These are phyloP conservation scores for Teratosphaeria nubilosa DNA, from an alignment of 2,329 filamentous ascomycete genomes.

Conservation along the genomic window DNA sequence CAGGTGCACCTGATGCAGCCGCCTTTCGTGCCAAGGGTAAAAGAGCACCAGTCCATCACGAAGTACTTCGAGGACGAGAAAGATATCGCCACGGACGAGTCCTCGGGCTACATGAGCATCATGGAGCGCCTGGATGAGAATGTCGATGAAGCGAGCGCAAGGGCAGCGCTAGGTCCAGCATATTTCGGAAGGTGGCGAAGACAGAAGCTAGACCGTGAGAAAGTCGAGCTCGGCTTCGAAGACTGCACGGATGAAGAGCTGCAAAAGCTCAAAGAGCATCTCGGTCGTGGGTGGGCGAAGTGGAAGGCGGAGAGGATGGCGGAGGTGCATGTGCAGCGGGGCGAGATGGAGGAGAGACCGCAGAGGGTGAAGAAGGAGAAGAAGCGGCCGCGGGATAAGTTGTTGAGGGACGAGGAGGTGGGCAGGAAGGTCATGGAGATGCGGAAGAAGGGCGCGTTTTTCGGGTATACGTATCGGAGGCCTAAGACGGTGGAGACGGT, in stretches of 20 bases:
- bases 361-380: slow-evolving; percentile 47
- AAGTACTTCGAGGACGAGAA: slow-evolving; percentile 86
- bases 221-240: slow-evolving; percentile 21
- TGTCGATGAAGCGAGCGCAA: slow-evolving; percentile 5
- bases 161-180: slow-evolving; percentile 8
- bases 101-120: slow-evolving; percentile 16
- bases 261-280: slow-evolving; percentile 22
- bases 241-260: slow-evolving; percentile 19
- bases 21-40: slow-evolving; percentile 69
- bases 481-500: slow-evolving; percentile 15
- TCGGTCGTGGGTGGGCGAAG: slow-evolving; percentile 18
- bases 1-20: slow-evolving; percentile 59
- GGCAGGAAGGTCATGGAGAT: slow-evolving; percentile 63
- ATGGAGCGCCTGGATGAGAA: slow-evolving; percentile 12
- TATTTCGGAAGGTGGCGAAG: slow-evolving; percentile 12
- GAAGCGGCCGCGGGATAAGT: slow-evolving; percentile 72
- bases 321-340: slow-evolving; percentile 14
- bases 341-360: slow-evolving; percentile 2
- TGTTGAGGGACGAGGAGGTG: slow-evolving; percentile 63
- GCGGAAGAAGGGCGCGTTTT: slow-evolving; percentile 71
- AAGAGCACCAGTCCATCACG: slow-evolving; percentile 44
- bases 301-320: slow-evolving; percentile 20
- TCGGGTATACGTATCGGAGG: slow-evolving; percentile 78
- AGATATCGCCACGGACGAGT: slow-evolving; percentile 42
- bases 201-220: slow-evolving; percentile 18